These are phyloP conservation scores for Nicotiana undulata DNA, from an alignment of 257 asterid species.

Conservation along the genomic window DNA sequence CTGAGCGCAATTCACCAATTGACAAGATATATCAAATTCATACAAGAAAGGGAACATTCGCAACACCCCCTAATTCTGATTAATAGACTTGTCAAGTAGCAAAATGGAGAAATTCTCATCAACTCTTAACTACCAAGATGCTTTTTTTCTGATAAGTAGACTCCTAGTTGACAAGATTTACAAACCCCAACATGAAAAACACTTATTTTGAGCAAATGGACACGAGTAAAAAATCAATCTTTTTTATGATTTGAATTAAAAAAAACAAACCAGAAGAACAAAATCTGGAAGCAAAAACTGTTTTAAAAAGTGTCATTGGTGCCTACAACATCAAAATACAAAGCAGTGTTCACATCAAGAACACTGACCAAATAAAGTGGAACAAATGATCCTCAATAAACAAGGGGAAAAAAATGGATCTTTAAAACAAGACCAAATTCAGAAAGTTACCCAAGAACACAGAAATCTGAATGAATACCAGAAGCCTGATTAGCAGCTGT, in stretches of 20 bases:
- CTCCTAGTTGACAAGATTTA: not conserved
- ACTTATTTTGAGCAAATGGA: not conserved
- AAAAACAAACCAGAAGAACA: not conserved
- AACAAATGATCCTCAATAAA: not conserved
- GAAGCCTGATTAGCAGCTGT: slow-evolving; percentile 56
- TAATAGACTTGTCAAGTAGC: not conserved
- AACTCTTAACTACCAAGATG: not conserved
- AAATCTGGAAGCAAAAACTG: not conserved
- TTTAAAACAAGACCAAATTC: not conserved
- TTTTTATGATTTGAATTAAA: not conserved
- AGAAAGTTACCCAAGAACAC: slow-evolving; percentile 5
- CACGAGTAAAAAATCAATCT: not conserved
- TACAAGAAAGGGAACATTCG: not conserved
- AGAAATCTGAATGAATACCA: slow-evolving; percentile 6
- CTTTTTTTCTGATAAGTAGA: not conserved
- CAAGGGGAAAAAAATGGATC: slow-evolving; percentile 3
- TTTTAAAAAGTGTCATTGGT: not conserved
- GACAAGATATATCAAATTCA: not conserved
- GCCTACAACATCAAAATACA: not conserved
- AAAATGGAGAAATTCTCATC: not conserved
- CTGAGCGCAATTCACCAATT: not conserved
- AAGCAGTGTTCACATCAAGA: not conserved
- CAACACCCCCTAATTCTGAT: not conserved
- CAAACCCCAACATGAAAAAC: not conserved
- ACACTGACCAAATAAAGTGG: not conserved